phyloP scores from a whole-genome alignment of 495 filamentous ascomycete genomes.

The Neurospora terricola region DNA sequence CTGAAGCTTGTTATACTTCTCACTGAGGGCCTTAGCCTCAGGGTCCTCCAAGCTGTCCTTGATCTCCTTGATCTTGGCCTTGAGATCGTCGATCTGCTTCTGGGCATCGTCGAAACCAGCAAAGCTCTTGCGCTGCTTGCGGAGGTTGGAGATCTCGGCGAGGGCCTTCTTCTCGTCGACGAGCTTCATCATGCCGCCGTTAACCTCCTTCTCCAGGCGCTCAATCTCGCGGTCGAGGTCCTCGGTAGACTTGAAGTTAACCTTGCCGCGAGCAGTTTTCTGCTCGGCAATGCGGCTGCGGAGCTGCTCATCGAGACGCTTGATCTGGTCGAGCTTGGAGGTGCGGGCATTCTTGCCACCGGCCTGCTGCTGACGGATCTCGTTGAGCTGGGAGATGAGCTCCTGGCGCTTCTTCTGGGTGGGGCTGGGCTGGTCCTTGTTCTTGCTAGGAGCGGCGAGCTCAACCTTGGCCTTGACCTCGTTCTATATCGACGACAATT shows the following conservation, averaged over 20 bases:
- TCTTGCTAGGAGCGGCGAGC: conserved; percentile 52
- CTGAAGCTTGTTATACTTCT: conserved; percentile 71
- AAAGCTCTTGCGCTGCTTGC: conserved; percentile 86
- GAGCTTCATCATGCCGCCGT: conserved; percentile 77
- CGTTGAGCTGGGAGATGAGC: conserved; percentile 58
- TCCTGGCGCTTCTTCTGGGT: conserved; percentile 69
- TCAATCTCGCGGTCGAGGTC: conserved; percentile 78
- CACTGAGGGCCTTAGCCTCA: conserved; percentile 78
- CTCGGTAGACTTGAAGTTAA: conserved; percentile 75
- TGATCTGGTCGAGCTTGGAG: conserved; percentile 74
- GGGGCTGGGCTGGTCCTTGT: conserved; percentile 64
- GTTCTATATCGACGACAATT: conserved; percentile 43
- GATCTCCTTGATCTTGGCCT: conserved; percentile 73
- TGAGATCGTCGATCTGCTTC: conserved; percentile 75
- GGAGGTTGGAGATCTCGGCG: conserved; percentile 65
- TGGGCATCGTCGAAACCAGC: conserved; percentile 69
- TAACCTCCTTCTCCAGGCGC: conserved; percentile 70
- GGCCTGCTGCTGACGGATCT: conserved; percentile 73
- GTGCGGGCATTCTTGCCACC: conserved; percentile 69
- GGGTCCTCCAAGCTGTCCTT: conserved; percentile 83
- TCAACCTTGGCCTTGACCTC: conserved; percentile 78
- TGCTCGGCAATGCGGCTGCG: conserved; percentile 74
- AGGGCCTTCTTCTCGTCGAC: conserved; percentile 96
- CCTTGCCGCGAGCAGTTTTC: conserved; percentile 65
- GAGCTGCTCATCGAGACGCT: conserved; percentile 69